Conservation (phyloP, 2,329 filamentous ascomycete species). For the Tetracladium maxilliforme region DNA sequence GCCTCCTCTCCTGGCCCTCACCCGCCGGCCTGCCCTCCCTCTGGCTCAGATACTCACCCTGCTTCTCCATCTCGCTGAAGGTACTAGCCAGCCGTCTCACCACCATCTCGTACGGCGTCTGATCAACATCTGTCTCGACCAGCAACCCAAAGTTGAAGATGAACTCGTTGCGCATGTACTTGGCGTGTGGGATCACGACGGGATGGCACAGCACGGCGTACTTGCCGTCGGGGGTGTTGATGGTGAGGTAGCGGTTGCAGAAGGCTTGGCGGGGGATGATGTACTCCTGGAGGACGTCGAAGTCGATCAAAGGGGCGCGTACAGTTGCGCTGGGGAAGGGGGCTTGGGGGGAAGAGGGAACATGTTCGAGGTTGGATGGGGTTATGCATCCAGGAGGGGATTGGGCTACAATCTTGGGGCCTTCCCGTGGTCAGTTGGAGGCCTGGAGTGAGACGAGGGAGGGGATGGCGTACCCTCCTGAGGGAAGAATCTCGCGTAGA, state of each 20-base stretch:
- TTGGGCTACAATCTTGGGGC: slow-evolving; percentile 47
- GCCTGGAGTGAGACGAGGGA: neutral
- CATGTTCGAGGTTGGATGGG: slow-evolving; percentile 22
- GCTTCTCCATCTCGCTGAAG: slow-evolving; percentile 82
- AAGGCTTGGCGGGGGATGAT: slow-evolving; percentile 92
- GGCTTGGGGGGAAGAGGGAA: slow-evolving; percentile 49
- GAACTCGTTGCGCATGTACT: slow-evolving; percentile 87
- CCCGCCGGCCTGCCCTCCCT: slow-evolving; percentile 27
- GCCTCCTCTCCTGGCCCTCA: slow-evolving; percentile 36
- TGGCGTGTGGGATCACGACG: slow-evolving; percentile 68
- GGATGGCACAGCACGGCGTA: slow-evolving; percentile 79
- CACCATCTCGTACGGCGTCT: slow-evolving; percentile 68
- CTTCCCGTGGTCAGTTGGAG: slow-evolving; percentile 24
- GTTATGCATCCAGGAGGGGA: slow-evolving; percentile 49
- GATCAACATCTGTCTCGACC: slow-evolving; percentile 54
- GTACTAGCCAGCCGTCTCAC: slow-evolving; percentile 74
- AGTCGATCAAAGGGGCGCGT: slow-evolving; percentile 63
- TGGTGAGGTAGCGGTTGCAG: slow-evolving; percentile 78
- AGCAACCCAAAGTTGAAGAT: slow-evolving; percentile 97
- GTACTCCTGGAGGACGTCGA: slow-evolving; percentile 76
- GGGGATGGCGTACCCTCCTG: slow-evolving; percentile 34
- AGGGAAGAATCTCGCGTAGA: slow-evolving; percentile 55
- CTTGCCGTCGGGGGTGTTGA: slow-evolving; percentile 53
- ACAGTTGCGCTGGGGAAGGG: slow-evolving; percentile 22
- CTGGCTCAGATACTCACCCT: slow-evolving; percentile 67